phyloP scores from a whole-genome alignment of 2,329 filamentous ascomycete genomes.

The Colletotrichum sp. region DNA sequence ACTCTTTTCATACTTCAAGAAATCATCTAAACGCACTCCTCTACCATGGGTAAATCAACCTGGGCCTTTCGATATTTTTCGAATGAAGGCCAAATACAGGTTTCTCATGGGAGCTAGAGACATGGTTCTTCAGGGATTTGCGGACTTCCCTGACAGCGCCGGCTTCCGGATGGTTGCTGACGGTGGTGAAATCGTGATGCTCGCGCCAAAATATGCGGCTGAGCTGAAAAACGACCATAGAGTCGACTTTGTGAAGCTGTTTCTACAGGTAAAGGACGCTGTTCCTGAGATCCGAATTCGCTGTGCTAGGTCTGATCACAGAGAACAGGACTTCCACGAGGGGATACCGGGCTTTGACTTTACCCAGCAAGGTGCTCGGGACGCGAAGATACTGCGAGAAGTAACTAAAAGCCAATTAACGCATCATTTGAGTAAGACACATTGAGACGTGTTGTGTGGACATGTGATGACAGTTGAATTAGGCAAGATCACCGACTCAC shows the following conservation, averaged over 20 bases:
- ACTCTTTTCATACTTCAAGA: not conserved
- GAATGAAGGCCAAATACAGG: not conserved
- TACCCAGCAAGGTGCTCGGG: not conserved
- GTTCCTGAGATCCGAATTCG: not conserved
- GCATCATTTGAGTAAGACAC: not conserved
- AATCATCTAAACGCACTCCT: not conserved
- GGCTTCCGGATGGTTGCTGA: slow-evolving; percentile 5
- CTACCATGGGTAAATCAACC: slow-evolving; percentile 1
- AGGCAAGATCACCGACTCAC: not conserved
- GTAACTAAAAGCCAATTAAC: slow-evolving; percentile 3
- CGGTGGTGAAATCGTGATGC: not conserved
- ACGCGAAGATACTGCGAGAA: not conserved
- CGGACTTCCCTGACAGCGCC: not conserved
- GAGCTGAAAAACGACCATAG: not conserved
- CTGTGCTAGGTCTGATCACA: not conserved
- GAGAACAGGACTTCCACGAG: not conserved
- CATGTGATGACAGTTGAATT: not conserved
- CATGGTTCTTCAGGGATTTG: not conserved
- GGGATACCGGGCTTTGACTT: not conserved
- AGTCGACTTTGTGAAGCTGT: not conserved
- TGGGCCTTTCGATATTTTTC: not conserved
- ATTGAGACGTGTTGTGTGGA: not conserved
- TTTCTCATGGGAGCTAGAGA: not conserved
- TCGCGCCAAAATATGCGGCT: not conserved
- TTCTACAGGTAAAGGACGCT: not conserved